Evolutionary conservation across 1,139 yeast genomes (phyloP).

Genomic region (Taphrina sp.): DNA sequence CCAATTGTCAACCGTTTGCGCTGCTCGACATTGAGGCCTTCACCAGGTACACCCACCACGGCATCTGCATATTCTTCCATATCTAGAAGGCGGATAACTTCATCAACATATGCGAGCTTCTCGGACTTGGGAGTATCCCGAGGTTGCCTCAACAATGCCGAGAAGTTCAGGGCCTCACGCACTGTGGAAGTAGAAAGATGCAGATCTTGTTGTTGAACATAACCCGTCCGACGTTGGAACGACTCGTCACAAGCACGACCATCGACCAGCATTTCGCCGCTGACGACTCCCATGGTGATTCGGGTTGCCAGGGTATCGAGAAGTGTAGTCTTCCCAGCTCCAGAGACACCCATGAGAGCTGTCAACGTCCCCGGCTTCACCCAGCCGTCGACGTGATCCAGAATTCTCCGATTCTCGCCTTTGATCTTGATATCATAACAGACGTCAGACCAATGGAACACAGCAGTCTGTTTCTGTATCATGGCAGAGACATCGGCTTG

Average conservation of each 20-base stretch:
- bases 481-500: conserved; percentile 27
- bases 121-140: conserved; percentile 54
- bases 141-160: conserved; percentile 75
- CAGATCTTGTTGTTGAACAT: conserved; percentile 79
- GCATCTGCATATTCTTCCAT: conserved; percentile 77
- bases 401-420: conserved; percentile 50
- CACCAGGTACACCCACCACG: conserved; percentile 78
- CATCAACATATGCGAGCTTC: conserved; percentile 69
- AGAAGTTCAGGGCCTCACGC: conserved; percentile 69
- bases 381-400: conserved; percentile 60
- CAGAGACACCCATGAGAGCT: conserved; percentile 83
- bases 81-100: conserved; percentile 64
- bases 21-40: conserved; percentile 71
- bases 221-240: conserved; percentile 79
- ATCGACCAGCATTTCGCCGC: conserved; percentile 73
- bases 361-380: conserved; percentile 79
- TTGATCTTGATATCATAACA: conserved; percentile 49
- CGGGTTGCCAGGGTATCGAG: conserved; percentile 74
- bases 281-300: conserved; percentile 72
- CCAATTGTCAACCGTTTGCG: conserved; percentile 82
- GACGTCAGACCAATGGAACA: conserved; percentile 51
- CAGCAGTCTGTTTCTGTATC: conserved; percentile 42
- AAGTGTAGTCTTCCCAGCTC: conserved; percentile 80
- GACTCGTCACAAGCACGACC: conserved; percentile 66
- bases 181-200: conserved; percentile 74